These are phyloP conservation scores for Diaporthe vaccinii DNA, from an alignment of 2,329 filamentous ascomycete genomes.

Conservation along the genomic window DNA sequence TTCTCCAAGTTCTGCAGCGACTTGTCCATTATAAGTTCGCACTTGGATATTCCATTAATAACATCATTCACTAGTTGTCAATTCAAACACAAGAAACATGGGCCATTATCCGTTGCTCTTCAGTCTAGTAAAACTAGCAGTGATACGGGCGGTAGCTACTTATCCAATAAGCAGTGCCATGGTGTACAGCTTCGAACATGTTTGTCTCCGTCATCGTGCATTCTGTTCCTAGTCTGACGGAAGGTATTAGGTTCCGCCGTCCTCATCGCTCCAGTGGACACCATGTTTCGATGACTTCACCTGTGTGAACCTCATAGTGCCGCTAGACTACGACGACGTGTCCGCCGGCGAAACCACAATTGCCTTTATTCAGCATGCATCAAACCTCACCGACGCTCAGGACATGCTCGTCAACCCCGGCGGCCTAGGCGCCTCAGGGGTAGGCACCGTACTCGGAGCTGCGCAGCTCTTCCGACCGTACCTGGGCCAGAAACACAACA, in stretches of 20 bases:
- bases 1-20: neutral
- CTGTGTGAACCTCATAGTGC: neutral
- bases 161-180: neutral
- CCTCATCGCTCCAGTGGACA: neutral
- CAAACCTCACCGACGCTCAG: neutral
- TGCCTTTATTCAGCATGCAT: neutral
- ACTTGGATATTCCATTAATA: neutral
- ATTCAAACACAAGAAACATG: neutral
- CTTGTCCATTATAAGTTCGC: neutral
- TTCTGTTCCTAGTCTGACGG: neutral
- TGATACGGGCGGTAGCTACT: neutral
- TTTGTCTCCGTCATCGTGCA: neutral
- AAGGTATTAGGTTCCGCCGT: neutral
- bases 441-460: neutral
- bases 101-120: neutral
- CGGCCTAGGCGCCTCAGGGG: neutral
- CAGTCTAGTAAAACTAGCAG: neutral
- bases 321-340: neutral
- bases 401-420: neutral
- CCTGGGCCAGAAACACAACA: neutral
- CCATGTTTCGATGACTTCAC: neutral
- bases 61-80: neutral
- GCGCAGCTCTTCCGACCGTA: neutral
- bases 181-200: neutral
- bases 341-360: neutral